Base-by-base conservation (phyloP, 495 filamentous ascomycete species). In the Rhypophila decipiens region DNA sequence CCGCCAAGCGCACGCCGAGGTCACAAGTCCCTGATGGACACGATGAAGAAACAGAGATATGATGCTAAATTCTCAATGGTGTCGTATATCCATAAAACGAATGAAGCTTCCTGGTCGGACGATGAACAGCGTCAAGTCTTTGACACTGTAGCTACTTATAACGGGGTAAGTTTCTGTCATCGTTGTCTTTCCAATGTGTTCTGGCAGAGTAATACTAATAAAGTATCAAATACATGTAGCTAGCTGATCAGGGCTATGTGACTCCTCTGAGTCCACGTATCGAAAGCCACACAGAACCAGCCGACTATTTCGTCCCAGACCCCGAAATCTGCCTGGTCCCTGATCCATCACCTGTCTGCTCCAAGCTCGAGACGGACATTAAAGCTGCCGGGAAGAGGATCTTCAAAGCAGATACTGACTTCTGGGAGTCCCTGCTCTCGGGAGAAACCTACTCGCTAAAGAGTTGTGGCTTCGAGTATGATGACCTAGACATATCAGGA, bases 241-340 rank as follows among this genome's bases (percentile, higher is more conserved):
- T n/a, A n/a, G n/a, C n/a, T n/a, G n/a, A n/a, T n/a, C n/a, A 58
- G 9, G 60, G 69, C 31, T 68, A 59, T 20, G 34, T 84, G 22
- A 81, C 82, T 10, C 83, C 83, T 23, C 60, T 86, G 10, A 73
- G 79, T 33, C 80, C 82, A 2, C 42, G 63, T 15, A 52, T 61
- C 4, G 68, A 66, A 13, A 7, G 7, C 13, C 27, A 31, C 7
- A 31, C 27, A 8, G 40, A 68, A 1, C 33, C 52, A 11, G 33
- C 35, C 1, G 58, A 64, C 17, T 66, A 67, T 27, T 81, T 70
- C 37, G 45, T 76, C 22, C 73, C 77, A 8, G 70, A 72, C 8
- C 69, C 69, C 3, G 60, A 66, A 9, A 61, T 39, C 4, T 78
- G 70, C 46, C 58, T 71, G 46, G 36, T 85, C n/a, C 75, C 80